Percentiles rank a stretch among this genome's conserved stretches.
Conservation (phyloP, 1,284 basidiomycete genomes). For the Chalciporus sp. region DNA sequence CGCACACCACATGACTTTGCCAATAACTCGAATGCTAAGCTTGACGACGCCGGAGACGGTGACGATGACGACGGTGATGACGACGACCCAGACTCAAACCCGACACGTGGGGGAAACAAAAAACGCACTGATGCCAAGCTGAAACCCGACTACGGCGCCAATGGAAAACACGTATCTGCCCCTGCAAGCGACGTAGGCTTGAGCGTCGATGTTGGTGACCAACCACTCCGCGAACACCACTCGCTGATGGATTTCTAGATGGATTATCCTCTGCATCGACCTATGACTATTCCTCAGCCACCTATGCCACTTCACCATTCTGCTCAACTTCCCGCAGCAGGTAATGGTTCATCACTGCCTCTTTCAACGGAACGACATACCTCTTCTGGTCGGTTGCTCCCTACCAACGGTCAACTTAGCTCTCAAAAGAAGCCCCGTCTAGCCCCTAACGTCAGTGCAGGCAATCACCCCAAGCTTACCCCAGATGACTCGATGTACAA, state of each 20-base stretch:
- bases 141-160: constrained; percentile 30
- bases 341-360: constrained; percentile 29
- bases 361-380: constrained; percentile 36
- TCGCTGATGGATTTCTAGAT: constrained; percentile 20
- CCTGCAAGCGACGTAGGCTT: constrained; percentile 24
- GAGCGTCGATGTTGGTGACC: constrained; percentile 29
- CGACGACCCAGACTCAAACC: constrained; percentile 31
- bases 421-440: constrained; percentile 35
- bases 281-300: constrained; percentile 38
- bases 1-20: constrained; percentile 51
- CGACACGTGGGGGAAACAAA: constrained; percentile 20
- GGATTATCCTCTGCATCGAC: constrained; percentile 32
- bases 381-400: constrained; percentile 34
- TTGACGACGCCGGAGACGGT: constrained; percentile 43
- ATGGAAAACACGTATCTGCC: constrained; percentile 20
- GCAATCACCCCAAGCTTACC: constrained; percentile 27
- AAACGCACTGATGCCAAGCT: constrained; percentile 31
- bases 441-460: constrained; percentile 26
- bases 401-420: constrained; percentile 24
- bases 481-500: constrained; percentile 35
- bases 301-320: constrained; percentile 36
- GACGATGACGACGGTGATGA: constrained; percentile 45
- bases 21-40: constrained; percentile 36
- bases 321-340: constrained; percentile 25
- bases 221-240: neutral